Percentiles rank a stretch among this genome's conserved stretches.
Evolutionary conservation across 768 basidiomycete genomes (phyloP).

Genomic region (Amanita muscaria): DNA sequence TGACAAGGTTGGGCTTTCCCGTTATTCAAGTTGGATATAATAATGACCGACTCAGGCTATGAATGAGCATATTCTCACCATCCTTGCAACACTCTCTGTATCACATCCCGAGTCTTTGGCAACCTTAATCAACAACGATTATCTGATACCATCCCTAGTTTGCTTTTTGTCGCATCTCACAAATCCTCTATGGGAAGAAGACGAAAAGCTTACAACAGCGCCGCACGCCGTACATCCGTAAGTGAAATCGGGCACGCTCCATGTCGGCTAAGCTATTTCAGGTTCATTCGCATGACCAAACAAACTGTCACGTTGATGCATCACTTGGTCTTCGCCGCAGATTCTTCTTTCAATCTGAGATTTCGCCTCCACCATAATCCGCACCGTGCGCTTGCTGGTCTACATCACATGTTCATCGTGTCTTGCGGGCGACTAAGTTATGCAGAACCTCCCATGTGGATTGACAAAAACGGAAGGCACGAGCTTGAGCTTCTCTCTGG

Average conservation of each 20-base stretch:
- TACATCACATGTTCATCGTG: slow-evolving; percentile 66
- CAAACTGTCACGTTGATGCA: slow-evolving; percentile 55
- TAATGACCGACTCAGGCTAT: not conserved
- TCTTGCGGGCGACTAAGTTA: slow-evolving; percentile 69
- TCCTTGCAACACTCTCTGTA: slow-evolving; percentile 34
- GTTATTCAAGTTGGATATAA: no score
- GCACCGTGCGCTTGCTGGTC: slow-evolving; percentile 47
- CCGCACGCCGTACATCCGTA: slow-evolving; percentile 29
- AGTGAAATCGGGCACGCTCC: slow-evolving; percentile 9
- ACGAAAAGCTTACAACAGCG: slow-evolving; percentile 31
- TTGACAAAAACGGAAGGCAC: slow-evolving; percentile 28
- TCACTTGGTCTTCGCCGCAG: slow-evolving; percentile 45
- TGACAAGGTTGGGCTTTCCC: no score
- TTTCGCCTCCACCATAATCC: slow-evolving; percentile 49
- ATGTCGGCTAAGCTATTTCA: slow-evolving; percentile 17
- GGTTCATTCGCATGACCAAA: slow-evolving; percentile 40
- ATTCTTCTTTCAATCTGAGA: slow-evolving; percentile 43
- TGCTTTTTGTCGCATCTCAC: slow-evolving; percentile 43
- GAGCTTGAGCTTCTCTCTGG: slow-evolving; percentile 42
- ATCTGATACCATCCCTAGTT: slow-evolving; percentile 59
- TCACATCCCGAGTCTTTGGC: slow-evolving; percentile 29
- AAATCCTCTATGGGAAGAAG: slow-evolving; percentile 60
- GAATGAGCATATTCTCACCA: slow-evolving; percentile 19
- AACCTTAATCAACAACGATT: slow-evolving; percentile 36
- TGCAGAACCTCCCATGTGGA: slow-evolving; percentile 57